Evolutionary conservation across 768 basidiomycete species (phyloP).

Genomic region (Coprinopsis marcescibilis): DNA sequence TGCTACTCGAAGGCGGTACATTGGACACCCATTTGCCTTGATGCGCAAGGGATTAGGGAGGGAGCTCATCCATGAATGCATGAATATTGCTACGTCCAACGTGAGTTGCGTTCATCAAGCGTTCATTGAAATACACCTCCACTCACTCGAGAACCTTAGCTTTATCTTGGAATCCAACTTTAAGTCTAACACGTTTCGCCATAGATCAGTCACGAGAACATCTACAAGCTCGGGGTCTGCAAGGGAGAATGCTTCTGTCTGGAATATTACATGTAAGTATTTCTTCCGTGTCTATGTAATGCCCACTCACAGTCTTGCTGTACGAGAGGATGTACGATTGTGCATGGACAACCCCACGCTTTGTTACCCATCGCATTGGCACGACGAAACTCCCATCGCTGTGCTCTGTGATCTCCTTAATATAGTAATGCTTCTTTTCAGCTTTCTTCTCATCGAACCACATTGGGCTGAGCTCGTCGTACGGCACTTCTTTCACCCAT

Average conservation of each 20-base stretch:
- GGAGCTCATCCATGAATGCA: slow-evolving; percentile 12
- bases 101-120: not conserved
- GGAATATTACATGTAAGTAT: not conserved
- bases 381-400: slow-evolving; percentile 14
- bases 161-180: not conserved
- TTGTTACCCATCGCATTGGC: slow-evolving; percentile 18
- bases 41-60: slow-evolving; percentile 27
- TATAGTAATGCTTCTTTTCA: slow-evolving; percentile 15
- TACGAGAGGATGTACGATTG: slow-evolving; percentile 2
- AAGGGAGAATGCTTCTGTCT: slow-evolving; percentile 11
- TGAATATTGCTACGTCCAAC: not conserved
- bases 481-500: slow-evolving; percentile 15
- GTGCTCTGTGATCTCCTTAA: slow-evolving; percentile 18
- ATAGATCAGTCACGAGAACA: slow-evolving; percentile 2
- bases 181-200: not conserved
- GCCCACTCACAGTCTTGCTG: slow-evolving; percentile 5
- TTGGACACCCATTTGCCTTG: slow-evolving; percentile 23
- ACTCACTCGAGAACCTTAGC: not conserved
- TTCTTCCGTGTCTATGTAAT: not conserved
- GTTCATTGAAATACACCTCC: not conserved
- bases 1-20: slow-evolving; percentile 27
- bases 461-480: slow-evolving; percentile 19
- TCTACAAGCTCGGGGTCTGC: slow-evolving; percentile 6
- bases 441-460: slow-evolving; percentile 20
- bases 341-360: slow-evolving; percentile 16